Percentiles rank a stretch among this genome's conserved stretches.
phyloP scores from a whole-genome alignment of 768 basidiomycete genomes.

The Termitomyces bulborhizus region DNA sequence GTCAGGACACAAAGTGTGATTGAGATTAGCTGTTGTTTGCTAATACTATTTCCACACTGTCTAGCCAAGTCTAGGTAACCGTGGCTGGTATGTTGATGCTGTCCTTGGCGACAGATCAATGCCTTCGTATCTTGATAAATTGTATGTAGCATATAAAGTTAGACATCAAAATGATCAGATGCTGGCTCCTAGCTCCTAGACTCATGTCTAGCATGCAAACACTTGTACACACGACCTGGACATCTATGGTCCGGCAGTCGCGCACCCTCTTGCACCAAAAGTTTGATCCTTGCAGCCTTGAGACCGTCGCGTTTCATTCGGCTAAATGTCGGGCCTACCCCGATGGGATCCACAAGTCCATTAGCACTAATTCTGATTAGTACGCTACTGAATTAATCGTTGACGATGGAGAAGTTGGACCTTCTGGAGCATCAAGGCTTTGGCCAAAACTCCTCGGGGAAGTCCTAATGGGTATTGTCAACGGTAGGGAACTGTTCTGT shows the following conservation, averaged over 20 bases:
- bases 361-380: neutral
- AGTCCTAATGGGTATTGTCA: neutral
- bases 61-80: too few species aligned
- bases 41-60: too few species aligned
- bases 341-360: conserved; percentile 5
- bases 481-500: neutral
- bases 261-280: conserved; percentile 1
- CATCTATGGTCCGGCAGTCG: conserved; percentile 4
- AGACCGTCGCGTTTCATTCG: conserved; percentile 5
- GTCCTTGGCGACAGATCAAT: too few species aligned
- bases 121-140: too few species aligned
- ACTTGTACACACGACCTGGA: neutral
- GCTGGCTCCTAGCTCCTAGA: neutral
- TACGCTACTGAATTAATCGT: neutral
- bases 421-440: too few species aligned
- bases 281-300: conserved; percentile 9
- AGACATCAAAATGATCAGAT: neutral
- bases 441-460: neutral
- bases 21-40: too few species aligned
- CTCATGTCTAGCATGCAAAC: neutral
- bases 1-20: too few species aligned
- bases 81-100: too few species aligned
- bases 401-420: neutral
- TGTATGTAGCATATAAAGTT: too few species aligned
- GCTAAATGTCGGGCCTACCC: conserved; percentile 1